phyloP scores from a whole-genome alignment of 1,284 basidiomycete species.

The Blastosporella zonata region DNA sequence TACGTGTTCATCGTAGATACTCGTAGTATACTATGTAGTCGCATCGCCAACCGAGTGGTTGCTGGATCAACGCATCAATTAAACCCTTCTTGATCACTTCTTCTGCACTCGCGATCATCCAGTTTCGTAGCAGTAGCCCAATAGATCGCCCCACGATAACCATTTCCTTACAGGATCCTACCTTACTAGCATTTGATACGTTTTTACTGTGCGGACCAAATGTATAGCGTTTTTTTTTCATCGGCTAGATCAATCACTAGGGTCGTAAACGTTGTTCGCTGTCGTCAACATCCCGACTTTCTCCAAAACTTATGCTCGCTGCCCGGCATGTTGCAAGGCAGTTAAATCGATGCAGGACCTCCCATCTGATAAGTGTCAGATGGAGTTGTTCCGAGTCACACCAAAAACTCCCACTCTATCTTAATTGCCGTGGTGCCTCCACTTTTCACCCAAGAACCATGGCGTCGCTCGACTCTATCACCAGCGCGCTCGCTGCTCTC shows the following conservation, averaged over 20 bases:
- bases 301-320: slow-evolving; percentile 27
- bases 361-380: slow-evolving; percentile 34
- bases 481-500: slow-evolving; percentile 44
- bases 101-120: too few relatives aligned
- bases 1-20: too few relatives aligned
- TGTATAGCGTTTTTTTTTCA: slow-evolving; percentile 4
- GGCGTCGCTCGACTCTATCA: slow-evolving; percentile 35
- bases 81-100: too few relatives aligned
- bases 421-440: slow-evolving; percentile 17
- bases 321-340: slow-evolving; percentile 27
- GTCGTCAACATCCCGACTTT: slow-evolving; percentile 10
- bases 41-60: too few relatives aligned
- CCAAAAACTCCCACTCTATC: slow-evolving; percentile 13
- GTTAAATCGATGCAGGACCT: slow-evolving; percentile 28
- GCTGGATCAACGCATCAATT: too few relatives aligned
- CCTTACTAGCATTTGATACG: not conserved
- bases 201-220: not conserved
- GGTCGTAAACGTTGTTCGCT: slow-evolving; percentile 16
- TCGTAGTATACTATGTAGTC: too few relatives aligned
- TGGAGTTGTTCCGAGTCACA: slow-evolving; percentile 33
- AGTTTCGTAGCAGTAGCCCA: not conserved
- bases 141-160: slow-evolving; percentile 4
- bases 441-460: slow-evolving; percentile 26
- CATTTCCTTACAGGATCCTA: slow-evolving; percentile 2
- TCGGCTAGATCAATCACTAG: slow-evolving; percentile 18